These are phyloP conservation scores for Danielia reshetovae DNA, from an alignment of 805 yeast genomes.

Conservation along the genomic window DNA sequence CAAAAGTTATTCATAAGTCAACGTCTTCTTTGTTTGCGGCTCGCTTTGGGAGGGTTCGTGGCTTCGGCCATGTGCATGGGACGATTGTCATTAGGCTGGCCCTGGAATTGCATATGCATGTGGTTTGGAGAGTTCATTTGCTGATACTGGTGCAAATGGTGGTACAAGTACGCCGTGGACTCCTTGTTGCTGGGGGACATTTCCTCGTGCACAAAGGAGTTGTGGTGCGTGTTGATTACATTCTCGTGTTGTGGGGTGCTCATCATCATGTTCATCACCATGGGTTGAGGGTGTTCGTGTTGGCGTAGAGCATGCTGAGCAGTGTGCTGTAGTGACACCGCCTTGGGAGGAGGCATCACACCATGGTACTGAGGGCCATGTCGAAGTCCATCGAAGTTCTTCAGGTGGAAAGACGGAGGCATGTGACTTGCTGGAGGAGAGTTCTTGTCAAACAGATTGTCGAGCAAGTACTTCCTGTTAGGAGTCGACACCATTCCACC, in stretches of 20 bases:
- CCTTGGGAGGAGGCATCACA: conserved; percentile 32
- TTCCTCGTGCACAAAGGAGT: conserved; percentile 4
- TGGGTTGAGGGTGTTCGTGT: conserved; percentile 3
- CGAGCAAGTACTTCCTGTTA: conserved; percentile 36
- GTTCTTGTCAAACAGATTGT: conserved; percentile 36
- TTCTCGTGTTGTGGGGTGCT: conserved; percentile 41
- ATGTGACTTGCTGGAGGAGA: conserved; percentile 26
- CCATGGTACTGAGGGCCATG: conserved; percentile 1
- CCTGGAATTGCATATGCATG: neutral
- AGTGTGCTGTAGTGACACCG: conserved; percentile 12
- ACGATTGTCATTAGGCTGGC: conserved; percentile 14
- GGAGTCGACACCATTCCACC: conserved; percentile 38
- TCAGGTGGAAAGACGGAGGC: neutral
- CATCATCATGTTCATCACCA: conserved; percentile 31
- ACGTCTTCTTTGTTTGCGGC: neutral
- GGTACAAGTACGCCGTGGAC: conserved; percentile 9
- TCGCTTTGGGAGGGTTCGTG: neutral
- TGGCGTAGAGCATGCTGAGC: conserved; percentile 9
- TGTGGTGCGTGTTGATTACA: conserved; percentile 12
- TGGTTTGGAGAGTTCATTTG: conserved; percentile 2
- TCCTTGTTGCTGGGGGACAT: conserved; percentile 12
- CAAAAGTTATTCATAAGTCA: neutral
- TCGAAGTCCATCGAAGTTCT: neutral
- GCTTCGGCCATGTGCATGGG: conserved; percentile 6
- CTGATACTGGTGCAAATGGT: conserved; percentile 9